phyloP scores from a whole-genome alignment of 768 basidiomycete genomes.

The Holtermanniella nyarrowii region DNA sequence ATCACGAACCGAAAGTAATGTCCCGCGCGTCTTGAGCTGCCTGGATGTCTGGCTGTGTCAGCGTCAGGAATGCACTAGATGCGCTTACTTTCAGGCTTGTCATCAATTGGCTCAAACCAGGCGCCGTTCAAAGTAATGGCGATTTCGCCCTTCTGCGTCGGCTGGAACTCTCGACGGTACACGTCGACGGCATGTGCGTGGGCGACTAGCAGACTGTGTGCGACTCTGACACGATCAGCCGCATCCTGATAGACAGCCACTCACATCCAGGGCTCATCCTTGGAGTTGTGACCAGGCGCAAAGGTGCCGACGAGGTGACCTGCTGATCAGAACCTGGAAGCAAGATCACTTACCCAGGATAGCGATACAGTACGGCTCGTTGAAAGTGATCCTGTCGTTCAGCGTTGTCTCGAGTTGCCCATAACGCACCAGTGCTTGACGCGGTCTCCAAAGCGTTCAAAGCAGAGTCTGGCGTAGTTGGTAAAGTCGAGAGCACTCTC shows the following conservation, averaged over 20 bases:
- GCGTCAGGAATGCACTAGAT: constrained; percentile 5
- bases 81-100: constrained; percentile 2
- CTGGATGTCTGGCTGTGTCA: constrained; percentile 13
- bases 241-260: background rate
- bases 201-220: constrained; percentile 15
- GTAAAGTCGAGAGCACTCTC: constrained; percentile 22
- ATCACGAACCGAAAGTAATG: constrained; percentile 7
- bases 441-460: constrained; percentile 27
- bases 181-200: constrained; percentile 26
- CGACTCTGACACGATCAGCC: background rate
- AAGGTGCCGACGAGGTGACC: background rate
- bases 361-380: constrained; percentile 18
- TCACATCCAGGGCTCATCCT: background rate
- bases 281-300: constrained; percentile 2
- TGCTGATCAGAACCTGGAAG: background rate
- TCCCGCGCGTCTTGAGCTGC: constrained; percentile 18
- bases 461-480: constrained; percentile 15
- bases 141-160: constrained; percentile 19
- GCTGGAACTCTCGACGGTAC: constrained; percentile 19
- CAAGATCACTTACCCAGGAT: background rate
- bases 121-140: constrained; percentile 22
- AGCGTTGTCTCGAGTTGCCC: background rate
- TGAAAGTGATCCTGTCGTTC: constrained; percentile 19
- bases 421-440: constrained; percentile 26
- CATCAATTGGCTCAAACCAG: constrained; percentile 7